Base-by-base conservation (phyloP, 2,329 filamentous ascomycete genomes). In the Ilyonectria sp. region DNA sequence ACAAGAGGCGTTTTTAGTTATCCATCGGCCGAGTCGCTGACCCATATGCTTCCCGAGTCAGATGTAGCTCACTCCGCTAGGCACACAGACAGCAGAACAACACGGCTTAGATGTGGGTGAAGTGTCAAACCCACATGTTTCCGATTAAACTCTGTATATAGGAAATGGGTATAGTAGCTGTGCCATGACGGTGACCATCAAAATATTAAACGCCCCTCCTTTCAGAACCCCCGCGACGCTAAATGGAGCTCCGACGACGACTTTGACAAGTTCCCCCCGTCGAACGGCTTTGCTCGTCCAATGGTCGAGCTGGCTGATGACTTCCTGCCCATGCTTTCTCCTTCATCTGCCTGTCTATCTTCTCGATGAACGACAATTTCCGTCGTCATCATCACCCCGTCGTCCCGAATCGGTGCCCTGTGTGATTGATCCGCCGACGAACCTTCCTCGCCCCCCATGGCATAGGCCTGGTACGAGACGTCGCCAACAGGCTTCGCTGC, bases 231-330 rank as follows among this genome's bases (percentile, higher is more conserved):
- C 4, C 70, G 65, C 11, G 74, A 58, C 17, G 74, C 70, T 3
- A 76, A 50, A 60, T 76, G 72, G 2, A 76, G 40, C 59, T 76
- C 74, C 2, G 74, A 76, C 2, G 74, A 76, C 11, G 74, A 73
- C 66, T 75, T 76, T 19, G 74, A 75, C 46, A 74, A 17, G 9
- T 47, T 64, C 21, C 65, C 73, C 4, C 37, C 40, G 19, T 76
- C 74, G 21, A 69, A 56, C 0, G 56, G 43, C 37, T 69, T 74
- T 23, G 33, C 50, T 1, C n/a, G 54, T 2, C 65, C 66, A 17
- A 69, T 67, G 2, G 61, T 72, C 15, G 73, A 75, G 11, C 60
- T 68, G 0, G 60, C 61, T 1, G 43, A 70, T 17, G 71, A 76
- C 2, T 67, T 75, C 3, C 43, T 62, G 0, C 67, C 72, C 26